Evolutionary conservation across 371 early-diverging fungal genomes (phyloP).

Genomic region (Rhizopus stolonifer): DNA sequence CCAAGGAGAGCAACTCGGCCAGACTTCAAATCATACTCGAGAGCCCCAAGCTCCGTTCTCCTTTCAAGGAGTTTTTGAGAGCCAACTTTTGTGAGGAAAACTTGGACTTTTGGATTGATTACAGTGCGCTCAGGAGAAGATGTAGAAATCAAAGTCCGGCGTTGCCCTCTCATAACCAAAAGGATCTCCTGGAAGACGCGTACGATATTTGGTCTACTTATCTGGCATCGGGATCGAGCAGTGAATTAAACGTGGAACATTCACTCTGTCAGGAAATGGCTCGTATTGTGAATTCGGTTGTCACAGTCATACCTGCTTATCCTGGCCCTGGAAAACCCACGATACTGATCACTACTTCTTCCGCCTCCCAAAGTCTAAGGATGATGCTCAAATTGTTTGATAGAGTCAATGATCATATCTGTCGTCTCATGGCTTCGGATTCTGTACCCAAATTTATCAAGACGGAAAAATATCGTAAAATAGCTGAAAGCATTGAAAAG

Average conservation of each 20-base stretch:
- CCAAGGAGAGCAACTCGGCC: conserved; percentile 55
- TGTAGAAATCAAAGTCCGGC: conserved; percentile 40
- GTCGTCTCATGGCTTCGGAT: conserved; percentile 74
- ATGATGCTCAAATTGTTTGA: conserved; percentile 62
- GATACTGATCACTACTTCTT: conserved; percentile 40
- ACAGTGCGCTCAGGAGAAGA: conserved; percentile 39
- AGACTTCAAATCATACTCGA: conserved; percentile 64
- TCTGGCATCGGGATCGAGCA: conserved; percentile 52
- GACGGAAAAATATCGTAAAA: conserved; percentile 61
- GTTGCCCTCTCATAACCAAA: conserved; percentile 28
- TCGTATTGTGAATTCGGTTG: conserved; percentile 43
- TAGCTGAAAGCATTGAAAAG: conserved; percentile 22
- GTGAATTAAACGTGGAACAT: conserved; percentile 63
- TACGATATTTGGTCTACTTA: conserved; percentile 65
- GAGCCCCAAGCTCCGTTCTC: conserved; percentile 54
- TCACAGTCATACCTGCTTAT: conserved; percentile 35
- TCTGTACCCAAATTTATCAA: conserved; percentile 79
- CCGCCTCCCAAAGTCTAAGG: conserved; percentile 38
- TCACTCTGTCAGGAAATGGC: conserved; percentile 47
- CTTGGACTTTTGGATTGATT: conserved; percentile 67
- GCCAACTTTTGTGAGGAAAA: conserved; percentile 76
- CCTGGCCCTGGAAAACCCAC: conserved; percentile 35
- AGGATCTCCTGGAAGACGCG: conserved; percentile 57
- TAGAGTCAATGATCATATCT: conserved; percentile 68
- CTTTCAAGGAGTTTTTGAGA: conserved; percentile 65